Base-by-base conservation (phyloP, 306 rosid genomes). In the Sicyos edulis region DNA sequence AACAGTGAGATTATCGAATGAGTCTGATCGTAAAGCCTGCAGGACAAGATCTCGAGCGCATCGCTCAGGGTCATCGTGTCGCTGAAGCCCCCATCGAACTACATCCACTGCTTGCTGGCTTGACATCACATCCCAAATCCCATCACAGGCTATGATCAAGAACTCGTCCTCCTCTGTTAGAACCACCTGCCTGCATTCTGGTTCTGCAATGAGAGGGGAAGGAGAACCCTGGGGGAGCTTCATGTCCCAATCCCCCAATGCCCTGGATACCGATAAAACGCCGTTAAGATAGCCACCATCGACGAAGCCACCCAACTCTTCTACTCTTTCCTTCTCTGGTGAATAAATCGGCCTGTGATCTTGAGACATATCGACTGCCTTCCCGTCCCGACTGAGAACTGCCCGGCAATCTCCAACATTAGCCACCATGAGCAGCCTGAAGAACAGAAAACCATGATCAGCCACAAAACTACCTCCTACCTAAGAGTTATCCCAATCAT, bases 211-310 rank as follows among this genome's bases (percentile, higher is more conserved):
- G 74, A 91, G 88, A 24, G 99, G 97, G 2, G 99, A 90, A 50
- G 47, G 47, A 42, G 87, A 72, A 65, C 90, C 97, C 54, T 73
- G 85, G 1, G 97, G 95, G 57, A 82, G 83, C 85, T 93, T 93
- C 92, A 93, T 83, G 81, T 93, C 97, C 99, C 99, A 93, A 77
- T 93, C 99, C 20, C 97, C 99, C 51, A 93, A 83, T 15, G 99
- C 99, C 77, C 99, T 79, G 4, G 91, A 79, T 44, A 93, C 99
- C 6, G 97, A 86, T 49, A 93, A 77, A 70, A 86, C 95, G 2
- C 95, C 99, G 32, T 93, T 93, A 37, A 93, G 96, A 80, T 91
- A 93, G 69, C 95, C 97, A 52, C 89, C 96, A 8, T 93, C 95
- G 10, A 93, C 74, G 58, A 32, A 86, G 17, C 91, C 99, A 0